Evolutionary conservation across 1,284 basidiomycete species (phyloP), one percentile per base, ranked within the genome.

Genomic region (Naganishia sp.): DNA sequence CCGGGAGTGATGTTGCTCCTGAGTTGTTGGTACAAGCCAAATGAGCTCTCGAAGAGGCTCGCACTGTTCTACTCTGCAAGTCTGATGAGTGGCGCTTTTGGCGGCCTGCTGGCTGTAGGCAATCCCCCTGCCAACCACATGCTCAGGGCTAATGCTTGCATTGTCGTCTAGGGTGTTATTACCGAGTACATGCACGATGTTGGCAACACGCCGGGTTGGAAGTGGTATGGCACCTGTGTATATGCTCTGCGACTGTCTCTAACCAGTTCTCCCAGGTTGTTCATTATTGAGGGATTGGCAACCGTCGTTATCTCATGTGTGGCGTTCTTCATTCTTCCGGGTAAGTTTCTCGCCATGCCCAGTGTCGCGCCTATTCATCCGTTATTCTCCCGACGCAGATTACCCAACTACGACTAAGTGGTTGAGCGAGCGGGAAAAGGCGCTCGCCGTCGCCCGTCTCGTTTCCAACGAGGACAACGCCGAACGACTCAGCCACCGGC

Each of bases 261-360:
- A 11, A 46, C 55, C 3, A 2, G 11, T 0, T 18, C 3, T 39
- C 51, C 18, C 65, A 76, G 72, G 76, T 69, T 78, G 17, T 79
- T 77, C 72, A 75, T 78, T 67, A 76, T 79, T 54, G 77, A 79
- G 65, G 78, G 78, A 42, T 54, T 74, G 17, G 73, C 72, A 25
- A 78, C 80, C 6, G 73, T 74, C 10, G 57, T 69, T 53, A 68
- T 80, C 49, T 72, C 75, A 23, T 2, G 51, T 47, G 67, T 72
- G 4, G 74, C 79, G 7, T 77, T 71, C 68, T 79, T 79, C 66
- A 69, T 80, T 42, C 73, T 80, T 1, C 79, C 78, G 21, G 72
- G 73, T 72, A 68, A 60, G 72, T 57, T 28, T 70, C 64, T 1
- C 13, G 21, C 31, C 15, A 6, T 42, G 6, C 25, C 6, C 69